Evolutionary conservation across 2,329 filamentous ascomycete species (phyloP), one percentile per base, ranked within the genome.

Genomic region (Aspergillus fumigatiaffinis): DNA sequence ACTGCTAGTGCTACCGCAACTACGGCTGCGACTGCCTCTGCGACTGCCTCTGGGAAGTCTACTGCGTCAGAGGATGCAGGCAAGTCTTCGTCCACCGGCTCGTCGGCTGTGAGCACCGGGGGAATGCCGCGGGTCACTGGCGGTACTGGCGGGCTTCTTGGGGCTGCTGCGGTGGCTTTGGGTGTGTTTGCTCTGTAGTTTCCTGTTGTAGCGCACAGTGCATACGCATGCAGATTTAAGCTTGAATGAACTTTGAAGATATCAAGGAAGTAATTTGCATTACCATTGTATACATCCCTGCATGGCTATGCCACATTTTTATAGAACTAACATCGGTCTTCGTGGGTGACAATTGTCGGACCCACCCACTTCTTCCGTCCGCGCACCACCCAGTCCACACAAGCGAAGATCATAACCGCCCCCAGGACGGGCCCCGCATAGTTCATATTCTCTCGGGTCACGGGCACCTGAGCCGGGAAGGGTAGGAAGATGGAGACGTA

Each of bases 311-410:
- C 29, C 5, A 35, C 2, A 4, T 4, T 35, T 17, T 35, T 4
- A 17, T 17, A 17, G 12, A 14, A 17, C 32, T 35, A 35, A 7
- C 12, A 4, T 17, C 32, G 32, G 12, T 35, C 32, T 14, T 35
- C 32, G 12, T 35, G 32, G 17, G 12, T 17, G 14, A 35, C 32
- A 52, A 65, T 59, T 2, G 53, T 63, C n/a, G 65, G 65, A 7
- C 65, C 65, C 51, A 59, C 28, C 65, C 61, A 68, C 49, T 64
- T 67, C 47, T 62, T 53, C 35, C 65, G 57, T 20, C 66, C 66
- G 3, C 62, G 59, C 12, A 66, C 35, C 42, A 67, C n/a, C 66
- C 66, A 68, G 54, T 68, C 65, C 0, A 35, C 60, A 51, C 57
- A 57, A 2, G 62, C 64, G 53, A 66, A 66, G 1, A 68, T 20